A percentile compares a stretch with the other conserved stretches of the same genome.
Conservation (phyloP, 805 yeast genomes). For the Tetrapisispora phaffii region DNA sequence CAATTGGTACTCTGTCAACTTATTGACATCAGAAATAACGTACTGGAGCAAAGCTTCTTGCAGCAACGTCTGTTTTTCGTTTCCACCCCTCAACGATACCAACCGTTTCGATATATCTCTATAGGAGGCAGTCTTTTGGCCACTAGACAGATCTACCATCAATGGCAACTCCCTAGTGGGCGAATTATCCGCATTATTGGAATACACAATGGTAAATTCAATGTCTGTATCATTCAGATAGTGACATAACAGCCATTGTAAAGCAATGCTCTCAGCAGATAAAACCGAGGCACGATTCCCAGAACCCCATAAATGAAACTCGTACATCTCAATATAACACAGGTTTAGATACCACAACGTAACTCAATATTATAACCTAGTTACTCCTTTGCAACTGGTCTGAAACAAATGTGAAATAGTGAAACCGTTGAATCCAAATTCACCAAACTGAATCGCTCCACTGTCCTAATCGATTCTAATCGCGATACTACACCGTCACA, state of each 20-base stretch:
- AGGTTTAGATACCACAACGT: too few species aligned
- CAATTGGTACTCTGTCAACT: conserved; percentile 47
- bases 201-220: conserved; percentile 36
- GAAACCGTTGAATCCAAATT: too few species aligned
- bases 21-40: conserved; percentile 33
- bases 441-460: too few species aligned
- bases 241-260: conserved; percentile 17
- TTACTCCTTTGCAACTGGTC: too few species aligned
- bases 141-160: conserved; percentile 21
- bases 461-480: too few species aligned
- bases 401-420: too few species aligned
- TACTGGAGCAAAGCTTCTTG: conserved; percentile 38
- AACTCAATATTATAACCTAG: too few species aligned
- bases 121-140: conserved; percentile 33
- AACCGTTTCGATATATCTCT: conserved; percentile 32
- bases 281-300: conserved; percentile 19
- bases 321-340: background rate
- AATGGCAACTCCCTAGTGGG: conserved; percentile 43
- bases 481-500: too few species aligned
- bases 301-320: conserved; percentile 24
- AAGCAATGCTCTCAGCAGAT: conserved; percentile 25
- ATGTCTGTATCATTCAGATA: background rate
- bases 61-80: conserved; percentile 29
- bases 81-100: conserved; percentile 3
- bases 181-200: conserved; percentile 50